Conservation (phyloP, 495 filamentous ascomycete genomes). For the Aspergillus homomorphus region DNA sequence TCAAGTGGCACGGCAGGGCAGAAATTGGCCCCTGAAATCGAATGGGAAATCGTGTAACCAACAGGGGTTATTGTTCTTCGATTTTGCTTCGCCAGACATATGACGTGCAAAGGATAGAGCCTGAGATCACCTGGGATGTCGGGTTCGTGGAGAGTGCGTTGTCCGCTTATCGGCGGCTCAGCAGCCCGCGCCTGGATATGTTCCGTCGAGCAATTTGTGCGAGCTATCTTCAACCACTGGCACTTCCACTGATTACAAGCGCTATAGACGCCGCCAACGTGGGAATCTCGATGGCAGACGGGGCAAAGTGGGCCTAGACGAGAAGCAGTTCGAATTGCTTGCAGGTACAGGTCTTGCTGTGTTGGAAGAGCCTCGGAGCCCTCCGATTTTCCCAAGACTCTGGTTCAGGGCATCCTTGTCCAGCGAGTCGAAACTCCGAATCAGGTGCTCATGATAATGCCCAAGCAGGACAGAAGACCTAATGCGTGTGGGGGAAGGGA, state of each 20-base stretch:
- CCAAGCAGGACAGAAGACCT: background rate
- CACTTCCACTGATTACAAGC: conserved; percentile 29
- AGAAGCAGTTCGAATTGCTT: conserved; percentile 7
- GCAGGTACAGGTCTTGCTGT: conserved; percentile 5
- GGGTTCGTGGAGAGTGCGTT: conserved; percentile 1
- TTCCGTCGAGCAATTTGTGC: conserved; percentile 2
- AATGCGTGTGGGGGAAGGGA: conserved; percentile 6
- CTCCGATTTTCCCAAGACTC: background rate
- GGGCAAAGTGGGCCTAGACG: conserved; percentile 14
- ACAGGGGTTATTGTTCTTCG: background rate
- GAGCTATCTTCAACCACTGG: conserved; percentile 4
- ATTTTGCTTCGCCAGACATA: background rate
- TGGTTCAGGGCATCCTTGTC: background rate
- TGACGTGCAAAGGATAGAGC: conserved; percentile 9
- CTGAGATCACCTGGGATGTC: conserved; percentile 1
- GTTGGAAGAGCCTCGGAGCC: background rate
- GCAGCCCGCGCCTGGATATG: background rate
- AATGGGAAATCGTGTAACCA: conserved; percentile 18
- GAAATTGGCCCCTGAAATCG: conserved; percentile 8
- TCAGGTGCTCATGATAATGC: background rate
- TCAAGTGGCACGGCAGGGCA: conserved; percentile 20
- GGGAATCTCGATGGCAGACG: conserved; percentile 12
- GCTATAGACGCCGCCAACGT: conserved; percentile 38
- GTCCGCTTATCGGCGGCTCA: conserved; percentile 18
- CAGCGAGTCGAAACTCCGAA: background rate